These are phyloP conservation scores for Chrysopogon serrulatus DNA, from an alignment of 176 grass and related monocot genomes.

Conservation along the genomic window DNA sequence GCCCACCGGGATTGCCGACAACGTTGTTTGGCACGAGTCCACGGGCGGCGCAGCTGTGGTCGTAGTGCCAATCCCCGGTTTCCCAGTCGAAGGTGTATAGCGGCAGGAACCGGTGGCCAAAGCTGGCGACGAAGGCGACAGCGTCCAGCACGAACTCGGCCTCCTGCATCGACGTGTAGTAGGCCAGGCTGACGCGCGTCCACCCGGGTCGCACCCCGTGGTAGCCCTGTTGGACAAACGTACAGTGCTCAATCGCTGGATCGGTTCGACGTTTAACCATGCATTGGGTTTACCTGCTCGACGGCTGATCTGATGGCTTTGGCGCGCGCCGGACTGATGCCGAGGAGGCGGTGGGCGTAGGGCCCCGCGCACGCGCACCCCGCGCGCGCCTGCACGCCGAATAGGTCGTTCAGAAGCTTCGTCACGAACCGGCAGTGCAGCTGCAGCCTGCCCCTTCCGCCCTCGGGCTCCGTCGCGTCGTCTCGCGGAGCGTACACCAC, in stretches of 20 bases:
- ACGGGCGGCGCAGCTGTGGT: neutral
- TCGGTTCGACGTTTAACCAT: no score
- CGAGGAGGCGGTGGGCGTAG: slow-evolving; percentile 68
- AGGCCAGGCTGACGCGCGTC: slow-evolving; percentile 70
- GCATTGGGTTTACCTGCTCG: slow-evolving; percentile 19
- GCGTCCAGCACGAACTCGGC: slow-evolving; percentile 68
- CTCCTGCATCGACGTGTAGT: slow-evolving; percentile 60
- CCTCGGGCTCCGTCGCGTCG: neutral
- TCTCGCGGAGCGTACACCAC: slow-evolving; percentile 26
- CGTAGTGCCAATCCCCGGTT: slow-evolving; percentile 55
- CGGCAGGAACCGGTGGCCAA: slow-evolving; percentile 66
- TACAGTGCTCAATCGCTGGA: no score
- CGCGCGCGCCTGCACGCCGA: slow-evolving; percentile 83
- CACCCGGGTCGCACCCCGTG: slow-evolving; percentile 67
- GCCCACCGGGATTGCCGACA: neutral
- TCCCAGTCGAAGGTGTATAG: slow-evolving; percentile 65
- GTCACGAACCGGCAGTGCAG: slow-evolving; percentile 77
- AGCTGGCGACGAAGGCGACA: slow-evolving; percentile 59
- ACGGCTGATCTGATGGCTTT: slow-evolving; percentile 44
- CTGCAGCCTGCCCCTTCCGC: slow-evolving; percentile 19
- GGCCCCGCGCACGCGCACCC: slow-evolving; percentile 78
- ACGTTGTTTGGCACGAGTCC: slow-evolving; percentile 4
- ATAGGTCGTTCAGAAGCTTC: slow-evolving; percentile 79
- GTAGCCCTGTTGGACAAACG: slow-evolving; percentile 67
- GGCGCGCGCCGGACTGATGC: slow-evolving; percentile 36